Conservation (phyloP, 768 basidiomycete species). For the Tylopilus felleus region DNA sequence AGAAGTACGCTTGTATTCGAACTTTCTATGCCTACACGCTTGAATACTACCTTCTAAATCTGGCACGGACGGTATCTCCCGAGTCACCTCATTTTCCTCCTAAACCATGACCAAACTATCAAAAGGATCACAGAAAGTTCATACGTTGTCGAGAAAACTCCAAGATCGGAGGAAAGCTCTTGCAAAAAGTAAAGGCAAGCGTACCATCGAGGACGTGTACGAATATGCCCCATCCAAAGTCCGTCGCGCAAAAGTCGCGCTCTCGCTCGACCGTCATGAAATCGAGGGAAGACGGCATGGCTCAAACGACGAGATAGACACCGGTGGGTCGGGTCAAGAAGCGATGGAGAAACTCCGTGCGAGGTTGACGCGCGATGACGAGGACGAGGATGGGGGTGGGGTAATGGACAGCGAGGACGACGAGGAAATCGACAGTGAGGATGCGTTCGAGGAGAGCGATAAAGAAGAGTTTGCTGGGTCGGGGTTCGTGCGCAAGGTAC, state of each 20-base stretch:
- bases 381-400: conserved; percentile 39
- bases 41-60: conserved; percentile 26
- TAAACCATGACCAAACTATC: conserved; percentile 18
- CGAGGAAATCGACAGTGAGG: conserved; percentile 84
- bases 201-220: conserved; percentile 53
- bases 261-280: conserved; percentile 60
- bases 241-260: conserved; percentile 48
- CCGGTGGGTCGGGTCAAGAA: conserved; percentile 26
- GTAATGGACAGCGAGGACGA: conserved; percentile 67
- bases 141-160: conserved; percentile 27
- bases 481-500: conserved; percentile 30
- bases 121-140: conserved; percentile 9
- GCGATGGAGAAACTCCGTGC: conserved; percentile 37
- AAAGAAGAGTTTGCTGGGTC: conserved; percentile 76
- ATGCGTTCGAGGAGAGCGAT: conserved; percentile 78
- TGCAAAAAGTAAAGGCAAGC: conserved; percentile 16
- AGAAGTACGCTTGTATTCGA: conserved; percentile 2
- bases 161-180: conserved; percentile 46
- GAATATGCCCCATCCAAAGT: conserved; percentile 52
- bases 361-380: conserved; percentile 50
- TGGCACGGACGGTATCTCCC: conserved; percentile 8
- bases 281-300: conserved; percentile 27
- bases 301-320: conserved; percentile 40
- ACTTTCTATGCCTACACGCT: background rate
- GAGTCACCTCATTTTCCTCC: conserved; percentile 13